Base-by-base conservation (phyloP, 2,329 filamentous ascomycete genomes). In the Nigrospora osmanthi region DNA sequence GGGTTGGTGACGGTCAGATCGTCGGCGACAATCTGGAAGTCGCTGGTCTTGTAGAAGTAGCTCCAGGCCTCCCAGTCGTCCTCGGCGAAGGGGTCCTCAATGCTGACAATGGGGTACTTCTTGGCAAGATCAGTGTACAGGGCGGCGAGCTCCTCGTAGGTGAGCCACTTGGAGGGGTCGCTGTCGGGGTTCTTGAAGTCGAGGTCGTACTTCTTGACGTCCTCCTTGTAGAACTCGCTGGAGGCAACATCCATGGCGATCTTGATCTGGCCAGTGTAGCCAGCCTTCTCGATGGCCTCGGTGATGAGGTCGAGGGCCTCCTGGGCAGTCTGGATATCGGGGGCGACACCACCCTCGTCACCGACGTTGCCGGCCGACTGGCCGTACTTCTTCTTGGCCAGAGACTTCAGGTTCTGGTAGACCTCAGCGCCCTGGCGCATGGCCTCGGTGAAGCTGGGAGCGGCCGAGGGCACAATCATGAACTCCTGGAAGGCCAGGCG, bases 101-200 rank as follows among this genome's bases (percentile, higher is more conserved):
- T 97, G 71, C 82, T 88, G 74, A 97, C 89, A 64, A 98, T 98
- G 63, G 93, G 91, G 78, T 98, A 98, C 78, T 95, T 96, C 80
- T 83, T 80, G 67, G 80, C 78, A 51, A 98, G 83, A 39, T 83
- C 76, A 69, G 87, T 81, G 84, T 98, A 97, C 61, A 94, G 75
- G 63, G 85, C 83, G 65, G 93, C 91, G 52, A 98, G 86, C 76
- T 98, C 78, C 80, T 97, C 89, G 74, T 97, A 97, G 58, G 88
- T 95, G 78, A 98, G 78, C 93, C 93, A 97, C 83, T 98, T 97
- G 78, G 73, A 80, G 65, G 83, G 80, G 77, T 98, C 93, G 69
- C 86, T 93, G 54, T 97, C 85, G 63, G 93, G 91, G 83, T 98
- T 98, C 88, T 98, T 97, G 88, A 97, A 98, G 85, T 97, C 93